phyloP scores from a whole-genome alignment of 2,329 filamentous ascomycete species.

The Neurospora crassa region DNA sequence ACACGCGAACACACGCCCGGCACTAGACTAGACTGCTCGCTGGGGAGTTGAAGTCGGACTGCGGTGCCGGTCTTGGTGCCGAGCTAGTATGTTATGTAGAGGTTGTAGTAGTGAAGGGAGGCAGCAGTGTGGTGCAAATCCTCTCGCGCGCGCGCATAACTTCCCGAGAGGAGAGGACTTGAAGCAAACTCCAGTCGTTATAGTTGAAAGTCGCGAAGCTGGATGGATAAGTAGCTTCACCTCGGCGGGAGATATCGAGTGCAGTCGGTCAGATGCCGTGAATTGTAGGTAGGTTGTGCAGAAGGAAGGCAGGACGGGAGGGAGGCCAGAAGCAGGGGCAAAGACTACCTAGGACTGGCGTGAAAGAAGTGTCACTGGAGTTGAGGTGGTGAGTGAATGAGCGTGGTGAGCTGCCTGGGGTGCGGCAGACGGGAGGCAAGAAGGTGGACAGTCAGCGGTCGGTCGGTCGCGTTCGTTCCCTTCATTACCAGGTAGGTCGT shows the following conservation, averaged over 20 bases:
- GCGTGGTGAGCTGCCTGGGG: not conserved
- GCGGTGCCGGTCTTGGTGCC: not conserved
- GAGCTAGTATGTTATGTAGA: not conserved
- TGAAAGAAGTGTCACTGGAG: not conserved
- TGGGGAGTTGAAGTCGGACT: not conserved
- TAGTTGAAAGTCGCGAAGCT: not conserved
- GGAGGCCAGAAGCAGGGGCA: not conserved
- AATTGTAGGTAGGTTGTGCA: not conserved
- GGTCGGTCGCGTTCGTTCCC: not conserved
- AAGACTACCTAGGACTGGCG: not conserved
- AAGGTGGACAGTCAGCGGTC: constrained; percentile 1
- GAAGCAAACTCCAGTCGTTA: not conserved
- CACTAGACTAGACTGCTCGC: not conserved
- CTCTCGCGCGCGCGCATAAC: not conserved
- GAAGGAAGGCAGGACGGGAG: not conserved
- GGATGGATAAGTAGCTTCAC: not conserved
- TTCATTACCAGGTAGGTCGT: not conserved
- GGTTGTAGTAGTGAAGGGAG: not conserved
- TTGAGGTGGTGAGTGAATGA: not conserved
- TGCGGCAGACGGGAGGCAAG: not conserved
- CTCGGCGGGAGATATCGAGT: not conserved
- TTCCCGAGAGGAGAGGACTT: not conserved
- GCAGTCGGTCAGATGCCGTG: not conserved
- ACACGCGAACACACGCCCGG: not conserved
- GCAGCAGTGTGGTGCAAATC: not conserved